Percentiles rank a stretch among this genome's conserved stretches.
phyloP scores from a whole-genome alignment of 2,329 filamentous ascomycete species.

The Cladosporium sphaerospermum region DNA sequence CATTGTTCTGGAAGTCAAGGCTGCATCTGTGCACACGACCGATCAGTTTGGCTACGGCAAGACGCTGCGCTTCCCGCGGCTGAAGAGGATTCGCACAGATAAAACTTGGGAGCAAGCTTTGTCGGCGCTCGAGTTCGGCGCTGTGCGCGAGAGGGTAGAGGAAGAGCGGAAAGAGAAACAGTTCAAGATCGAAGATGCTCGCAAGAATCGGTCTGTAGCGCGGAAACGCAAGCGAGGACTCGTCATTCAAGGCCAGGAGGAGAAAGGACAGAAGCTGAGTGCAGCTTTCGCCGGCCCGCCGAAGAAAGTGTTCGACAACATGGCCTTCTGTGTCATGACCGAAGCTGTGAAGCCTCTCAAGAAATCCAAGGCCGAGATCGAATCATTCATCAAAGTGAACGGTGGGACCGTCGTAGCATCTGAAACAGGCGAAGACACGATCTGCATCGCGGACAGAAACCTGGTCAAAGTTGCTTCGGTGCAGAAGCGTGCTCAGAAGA shows the following conservation, averaged over 20 bases:
- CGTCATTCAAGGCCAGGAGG: conserved; percentile 65
- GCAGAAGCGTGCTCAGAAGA: conserved; percentile 62
- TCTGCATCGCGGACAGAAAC: conserved; percentile 73
- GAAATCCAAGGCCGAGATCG: conserved; percentile 71
- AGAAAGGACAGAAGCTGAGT: conserved; percentile 40
- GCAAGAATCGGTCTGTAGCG: conserved; percentile 55
- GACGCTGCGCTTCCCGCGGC: conserved; percentile 86
- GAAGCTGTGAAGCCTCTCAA: conserved; percentile 65
- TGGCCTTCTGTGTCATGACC: conserved; percentile 76
- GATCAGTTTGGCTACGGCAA: conserved; percentile 70
- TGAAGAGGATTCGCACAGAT: conserved; percentile 74
- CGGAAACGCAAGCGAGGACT: conserved; percentile 61
- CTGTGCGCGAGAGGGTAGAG: conserved; percentile 63
- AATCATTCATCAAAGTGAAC: conserved; percentile 73
- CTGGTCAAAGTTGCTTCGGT: conserved; percentile 77
- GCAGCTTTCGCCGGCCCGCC: conserved; percentile 51
- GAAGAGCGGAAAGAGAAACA: conserved; percentile 65
- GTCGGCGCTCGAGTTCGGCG: conserved; percentile 69
- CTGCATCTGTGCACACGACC: conserved; percentile 66
- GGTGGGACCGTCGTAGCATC: conserved; percentile 76
- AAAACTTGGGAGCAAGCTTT: conserved; percentile 77
- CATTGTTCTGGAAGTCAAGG: conserved; percentile 82
- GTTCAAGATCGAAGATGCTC: conserved; percentile 62
- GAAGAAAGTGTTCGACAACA: conserved; percentile 63
- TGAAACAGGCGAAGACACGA: conserved; percentile 56